phyloP scores from a whole-genome alignment of 192 early-diverging fungal genomes.

The Spizellomyces punctatus region DNA sequence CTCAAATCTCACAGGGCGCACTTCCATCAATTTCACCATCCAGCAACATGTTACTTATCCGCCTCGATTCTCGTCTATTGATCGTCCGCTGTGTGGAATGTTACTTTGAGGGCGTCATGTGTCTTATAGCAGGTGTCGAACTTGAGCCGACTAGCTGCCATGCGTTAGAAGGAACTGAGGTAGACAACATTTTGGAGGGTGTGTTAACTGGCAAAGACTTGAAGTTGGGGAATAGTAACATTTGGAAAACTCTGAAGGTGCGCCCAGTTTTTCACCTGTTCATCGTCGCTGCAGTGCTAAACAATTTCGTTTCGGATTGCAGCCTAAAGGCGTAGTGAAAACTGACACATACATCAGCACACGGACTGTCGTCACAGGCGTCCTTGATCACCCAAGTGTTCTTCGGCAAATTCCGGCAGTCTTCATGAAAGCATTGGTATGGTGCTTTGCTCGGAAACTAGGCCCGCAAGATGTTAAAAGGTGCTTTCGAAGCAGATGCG shows the following conservation, averaged over 20 bases:
- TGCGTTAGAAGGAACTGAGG: constrained; percentile 39
- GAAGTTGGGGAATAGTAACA: constrained; percentile 17
- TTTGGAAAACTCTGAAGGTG: not conserved
- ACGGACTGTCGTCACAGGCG: constrained; percentile 35
- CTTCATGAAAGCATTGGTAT: constrained; percentile 41
- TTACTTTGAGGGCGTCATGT: constrained; percentile 38
- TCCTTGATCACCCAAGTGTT: constrained; percentile 37
- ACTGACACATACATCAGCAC: constrained; percentile 37
- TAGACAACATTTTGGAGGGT: constrained; percentile 40
- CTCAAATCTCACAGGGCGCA: constrained; percentile 11
- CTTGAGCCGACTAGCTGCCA: constrained; percentile 52
- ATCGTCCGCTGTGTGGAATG: constrained; percentile 39
- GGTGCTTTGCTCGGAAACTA: constrained; percentile 29
- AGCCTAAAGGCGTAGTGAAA: constrained; percentile 33
- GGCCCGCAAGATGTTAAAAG: not conserved
- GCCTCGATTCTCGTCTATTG: constrained; percentile 39
- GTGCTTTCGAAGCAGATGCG: not conserved
- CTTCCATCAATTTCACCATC: constrained; percentile 17
- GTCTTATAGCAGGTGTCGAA: constrained; percentile 39
- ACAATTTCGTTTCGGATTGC: not conserved
- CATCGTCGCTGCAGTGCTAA: not conserved
- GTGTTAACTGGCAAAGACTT: constrained; percentile 20
- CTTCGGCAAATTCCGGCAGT: constrained; percentile 26
- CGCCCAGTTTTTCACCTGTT: too few species aligned
- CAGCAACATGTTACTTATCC: constrained; percentile 26